Base-by-base conservation (phyloP, 2,329 filamentous ascomycete species). In the Calonectria pseudoreteaudii region DNA sequence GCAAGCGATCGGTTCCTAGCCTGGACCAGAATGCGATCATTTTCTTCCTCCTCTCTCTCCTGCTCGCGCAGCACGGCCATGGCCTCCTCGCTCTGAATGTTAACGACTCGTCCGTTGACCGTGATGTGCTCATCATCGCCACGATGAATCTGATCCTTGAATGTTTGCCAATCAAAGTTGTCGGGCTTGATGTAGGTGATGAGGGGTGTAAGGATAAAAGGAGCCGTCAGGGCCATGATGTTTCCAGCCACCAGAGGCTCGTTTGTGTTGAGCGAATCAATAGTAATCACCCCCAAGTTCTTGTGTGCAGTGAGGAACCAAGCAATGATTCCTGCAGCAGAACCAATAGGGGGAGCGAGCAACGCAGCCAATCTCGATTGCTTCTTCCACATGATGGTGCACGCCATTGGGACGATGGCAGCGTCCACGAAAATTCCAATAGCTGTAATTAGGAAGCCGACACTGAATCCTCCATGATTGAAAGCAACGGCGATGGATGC, bases 371-470 rank as follows among this genome's bases (percentile, higher is more conserved):
- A 89, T 86, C 90, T 91, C 77, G 93, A 94, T 82, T 96, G 94
- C 3, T 92, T 91, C 68, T 90, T 90, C 94, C 94, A 97, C 76
- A 95, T 88, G 0, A 97, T 89, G 0, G 94, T 93, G 75, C 97
- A 87, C 0, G 94, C 92, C 0, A 94, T 93, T 0, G 95, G 95
- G 18, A 97, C 88, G 6, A 96, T 94, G 3, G 94, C 94, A 0
- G 93, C 91, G 1, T 92, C 94, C 80, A 97, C 95, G 79, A 97
- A 94, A 66, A 94, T 93, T 18, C 95, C 95, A 94, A 97, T 70
- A 14, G 71, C 71, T 0, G 71, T 97, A 80, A 97, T 90, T 10
- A 97, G 87, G 81, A 96, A 97, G 6, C 94, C 94, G 93, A 97
- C 95, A 7, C 91, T 93, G 70, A 97, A 93, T 20, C 93, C 91